Conservation (phyloP, 495 filamentous ascomycete species). For the Penicillium chermesinum region DNA sequence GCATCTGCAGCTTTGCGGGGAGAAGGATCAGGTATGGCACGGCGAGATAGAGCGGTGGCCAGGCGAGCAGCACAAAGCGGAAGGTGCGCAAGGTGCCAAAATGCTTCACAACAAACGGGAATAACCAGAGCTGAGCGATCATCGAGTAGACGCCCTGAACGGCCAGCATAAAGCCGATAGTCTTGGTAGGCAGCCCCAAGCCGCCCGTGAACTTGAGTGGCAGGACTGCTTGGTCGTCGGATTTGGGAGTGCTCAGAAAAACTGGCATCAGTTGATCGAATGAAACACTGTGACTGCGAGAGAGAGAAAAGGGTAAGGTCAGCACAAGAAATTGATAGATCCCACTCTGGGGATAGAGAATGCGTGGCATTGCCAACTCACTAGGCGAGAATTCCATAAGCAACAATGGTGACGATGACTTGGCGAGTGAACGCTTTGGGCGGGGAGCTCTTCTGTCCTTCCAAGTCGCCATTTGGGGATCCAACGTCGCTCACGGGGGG, state of each 20-base stretch:
- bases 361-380: slow-evolving; percentile 49
- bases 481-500: slow-evolving; percentile 35
- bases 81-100: slow-evolving; percentile 77
- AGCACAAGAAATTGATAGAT: slow-evolving; percentile 4
- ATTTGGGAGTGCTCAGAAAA: slow-evolving; percentile 72
- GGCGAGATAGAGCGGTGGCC: slow-evolving; percentile 82
- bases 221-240: slow-evolving; percentile 50
- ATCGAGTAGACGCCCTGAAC: slow-evolving; percentile 89
- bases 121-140: slow-evolving; percentile 73
- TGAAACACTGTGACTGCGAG: slow-evolving; percentile 77
- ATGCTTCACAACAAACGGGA: slow-evolving; percentile 64
- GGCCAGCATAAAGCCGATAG: slow-evolving; percentile 81
- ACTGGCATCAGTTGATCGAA: slow-evolving; percentile 93
- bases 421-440: slow-evolving; percentile 69
- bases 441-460: slow-evolving; percentile 36
- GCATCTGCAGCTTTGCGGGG: slow-evolving; percentile 61
- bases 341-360: slow-evolving; percentile 5
- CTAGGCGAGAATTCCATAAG: slow-evolving; percentile 93
- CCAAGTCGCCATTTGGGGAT: slow-evolving; percentile 39
- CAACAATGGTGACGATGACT: slow-evolving; percentile 76
- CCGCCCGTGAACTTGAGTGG: slow-evolving; percentile 89
- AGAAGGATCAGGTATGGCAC: slow-evolving; percentile 88
- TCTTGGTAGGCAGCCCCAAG: slow-evolving; percentile 72
- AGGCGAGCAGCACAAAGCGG: slow-evolving; percentile 68
- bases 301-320: slow-evolving; percentile 5